Evolutionary conservation across 371 early-diverging fungal genomes (phyloP), one percentile per base, ranked within the genome.

Genomic region (Syncephalastrum contaminatum): DNA sequence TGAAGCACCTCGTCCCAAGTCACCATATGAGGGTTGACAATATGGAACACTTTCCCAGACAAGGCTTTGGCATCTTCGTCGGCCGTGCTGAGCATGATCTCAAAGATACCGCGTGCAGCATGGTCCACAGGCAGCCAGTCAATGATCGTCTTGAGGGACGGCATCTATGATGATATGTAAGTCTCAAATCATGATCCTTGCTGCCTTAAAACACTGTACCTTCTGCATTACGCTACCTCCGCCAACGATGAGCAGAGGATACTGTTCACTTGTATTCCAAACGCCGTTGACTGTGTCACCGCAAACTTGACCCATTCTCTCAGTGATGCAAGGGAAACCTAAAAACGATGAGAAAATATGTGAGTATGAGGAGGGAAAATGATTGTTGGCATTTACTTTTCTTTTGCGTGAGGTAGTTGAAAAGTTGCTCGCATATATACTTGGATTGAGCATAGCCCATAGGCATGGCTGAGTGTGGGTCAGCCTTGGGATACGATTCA

Each of bases 401-500:
- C 39, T 72, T 43, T 0, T 47, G 42, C 14, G 65, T 57, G 15
- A 70, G 58, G 39, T 65, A 67, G 16, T 63, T 25, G 4, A 69
- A 54, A n/a, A 80, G 51, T 1, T 55, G 56, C 39, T 80, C 75
- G 22, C 62, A 58, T 47, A 80, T 60, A 42, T 66, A 73, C 45
- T 80, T 80, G 36, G 72, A 70, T 6, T 74, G 71, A 10, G 61
- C 66, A 44, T 76, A 80, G 3, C 80, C 77, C 63, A 71, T 71
- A 12, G 73, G 65, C 61, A 70, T 67, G 18, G 63, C 40, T 15
- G 64, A 59, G 45, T 56, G 57, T n/a, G 71, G 51, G 42, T 75
- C 63, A 10, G 67, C 20, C n/a, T 66, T 67, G 1, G 72, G 25
- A n/a, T 59, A 58, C 13, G 51, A 22, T 39, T 80, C 81, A 30